These are phyloP conservation scores for Auriscalpium microsporum DNA, from an alignment of 768 basidiomycete species.

Conservation along the genomic window DNA sequence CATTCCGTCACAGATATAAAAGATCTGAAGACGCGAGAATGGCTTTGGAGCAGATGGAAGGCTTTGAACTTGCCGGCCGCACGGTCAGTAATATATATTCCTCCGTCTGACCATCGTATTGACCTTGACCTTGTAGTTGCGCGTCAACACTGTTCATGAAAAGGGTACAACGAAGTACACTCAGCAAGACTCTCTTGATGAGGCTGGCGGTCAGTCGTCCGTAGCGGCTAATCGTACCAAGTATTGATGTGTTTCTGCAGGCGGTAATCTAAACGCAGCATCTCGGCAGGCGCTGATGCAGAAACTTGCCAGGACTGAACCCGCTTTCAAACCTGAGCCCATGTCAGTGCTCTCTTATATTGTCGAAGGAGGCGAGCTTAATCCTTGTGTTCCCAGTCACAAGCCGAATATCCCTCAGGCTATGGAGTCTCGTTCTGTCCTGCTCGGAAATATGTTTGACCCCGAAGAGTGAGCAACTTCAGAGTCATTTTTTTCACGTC, in stretches of 20 bases:
- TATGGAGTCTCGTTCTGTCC: slow-evolving; percentile 83
- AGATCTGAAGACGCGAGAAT: slow-evolving; percentile 90
- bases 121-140: slow-evolving; percentile 40
- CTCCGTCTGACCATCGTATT: slow-evolving; percentile 11
- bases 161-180: slow-evolving; percentile 74
- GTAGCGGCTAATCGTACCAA: neutral
- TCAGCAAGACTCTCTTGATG: slow-evolving; percentile 76
- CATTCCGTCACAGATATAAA: slow-evolving; percentile 54
- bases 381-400: slow-evolving; percentile 32
- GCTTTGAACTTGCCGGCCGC: slow-evolving; percentile 93
- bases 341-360: slow-evolving; percentile 36
- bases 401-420: slow-evolving; percentile 75
- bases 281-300: slow-evolving; percentile 99
- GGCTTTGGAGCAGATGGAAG: slow-evolving; percentile 98
- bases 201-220: slow-evolving; percentile 63
- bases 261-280: slow-evolving; percentile 96
- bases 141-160: slow-evolving; percentile 89
- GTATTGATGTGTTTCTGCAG: slow-evolving; percentile 31
- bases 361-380: slow-evolving; percentile 8
- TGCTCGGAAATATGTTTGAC: slow-evolving; percentile 93
- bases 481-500: neutral
- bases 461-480: slow-evolving; percentile 75
- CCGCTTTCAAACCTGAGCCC: slow-evolving; percentile 47
- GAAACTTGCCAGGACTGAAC: slow-evolving; percentile 95
- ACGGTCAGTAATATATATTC: slow-evolving; percentile 44